Base-by-base conservation (phyloP, 1,284 basidiomycete genomes). In the Fomitopsis pinicola region DNA sequence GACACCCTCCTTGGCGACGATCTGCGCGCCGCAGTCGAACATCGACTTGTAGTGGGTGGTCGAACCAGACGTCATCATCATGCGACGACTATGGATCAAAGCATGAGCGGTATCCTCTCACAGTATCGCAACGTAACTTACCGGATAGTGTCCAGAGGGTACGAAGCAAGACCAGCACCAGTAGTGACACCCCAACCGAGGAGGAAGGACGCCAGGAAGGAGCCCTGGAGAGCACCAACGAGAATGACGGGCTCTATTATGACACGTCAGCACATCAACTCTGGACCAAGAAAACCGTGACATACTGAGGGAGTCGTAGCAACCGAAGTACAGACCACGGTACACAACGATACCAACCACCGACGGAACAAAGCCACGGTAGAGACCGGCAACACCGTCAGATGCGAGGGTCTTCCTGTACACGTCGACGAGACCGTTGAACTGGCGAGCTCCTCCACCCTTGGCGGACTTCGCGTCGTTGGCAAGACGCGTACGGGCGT, bases 401-500 rank as follows among this genome's bases (percentile, higher is more conserved):
- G 90, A 87, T 42, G 92, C 92, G 65, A 96, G 85, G 60, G 94
- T 97, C 87, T 97, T 96, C 75, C 76, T 88, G 84, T 96, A 97
- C 68, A 97, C 95, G 75, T 97, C 95, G 65, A 96, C 83, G 59
- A 97, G 82, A 75, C 95, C 95, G 74, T 95, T 97, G 86, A 97
- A 97, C 77, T 97, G 95, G 78, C 95, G 93, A 40, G 84, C 82
- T 71, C 93, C 95, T 80, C 95, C 95, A 75, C 84, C 83, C 84
- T 94, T 95, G 55, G 92, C 82, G 10, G 94, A 95, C 83, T 97
- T 97, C 75, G 92, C 92, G 74, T 98, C 95, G 78, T 96, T 97
- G 76, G 95, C 95, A 68, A 97, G 89, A 86, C 95, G 95, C 61
- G 95, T 97, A 90, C 95, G 94, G 66, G 95, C 95, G 73, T 95